Conservation (phyloP, 106 monocot genomes). For the Dioscorea alata region DNA sequence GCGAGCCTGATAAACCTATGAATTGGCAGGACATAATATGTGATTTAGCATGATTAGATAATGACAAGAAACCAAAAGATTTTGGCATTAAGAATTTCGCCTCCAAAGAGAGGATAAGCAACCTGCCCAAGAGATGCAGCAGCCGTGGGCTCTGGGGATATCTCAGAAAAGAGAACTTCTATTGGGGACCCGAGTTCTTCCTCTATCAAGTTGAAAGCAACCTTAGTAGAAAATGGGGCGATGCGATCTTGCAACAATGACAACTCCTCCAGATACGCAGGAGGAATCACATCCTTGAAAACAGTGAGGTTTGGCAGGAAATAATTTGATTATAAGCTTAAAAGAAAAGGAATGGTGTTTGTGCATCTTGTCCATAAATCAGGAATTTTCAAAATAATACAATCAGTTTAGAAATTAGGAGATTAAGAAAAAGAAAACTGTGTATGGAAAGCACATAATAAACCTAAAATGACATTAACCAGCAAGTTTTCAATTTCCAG, state of each 20-base stretch:
- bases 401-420: no score
- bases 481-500: background rate
- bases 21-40: slow-evolving; percentile 14
- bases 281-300: slow-evolving; percentile 91
- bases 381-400: no score
- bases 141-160: slow-evolving; percentile 87
- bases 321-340: background rate
- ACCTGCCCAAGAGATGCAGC: slow-evolving; percentile 99
- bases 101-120: slow-evolving; percentile 2
- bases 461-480: no score
- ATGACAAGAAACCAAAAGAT: no score
- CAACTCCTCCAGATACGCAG: slow-evolving; percentile 85
- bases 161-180: slow-evolving; percentile 85
- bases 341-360: no score
- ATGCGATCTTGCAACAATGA: slow-evolving; percentile 95
- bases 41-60: no score
- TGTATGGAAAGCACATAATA: no score
- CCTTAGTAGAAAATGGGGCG: slow-evolving; percentile 84
- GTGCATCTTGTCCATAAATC: no score
- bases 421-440: no score
- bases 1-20: slow-evolving; percentile 92
- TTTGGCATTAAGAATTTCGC: background rate
- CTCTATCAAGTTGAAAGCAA: slow-evolving; percentile 84
- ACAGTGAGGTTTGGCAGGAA: background rate
- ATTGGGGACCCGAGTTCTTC: slow-evolving; percentile 80